Percentiles rank a stretch among this genome's conserved stretches.
phyloP scores from a whole-genome alignment of 805 yeast genomes.

The Kodamaea kaohsiungensis region DNA sequence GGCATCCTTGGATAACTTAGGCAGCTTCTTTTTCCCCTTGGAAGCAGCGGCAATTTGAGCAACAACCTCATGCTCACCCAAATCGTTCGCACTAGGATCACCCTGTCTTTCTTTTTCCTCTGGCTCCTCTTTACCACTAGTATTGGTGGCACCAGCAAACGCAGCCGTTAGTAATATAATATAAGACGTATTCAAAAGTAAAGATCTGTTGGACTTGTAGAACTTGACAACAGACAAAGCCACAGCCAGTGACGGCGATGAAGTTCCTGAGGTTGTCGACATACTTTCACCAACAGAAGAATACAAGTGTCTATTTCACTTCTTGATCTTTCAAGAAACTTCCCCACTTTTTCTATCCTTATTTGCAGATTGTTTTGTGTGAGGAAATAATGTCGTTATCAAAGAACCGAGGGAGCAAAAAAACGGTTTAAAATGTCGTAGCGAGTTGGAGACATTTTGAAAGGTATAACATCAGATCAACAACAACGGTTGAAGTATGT shows the following conservation, averaged over 20 bases:
- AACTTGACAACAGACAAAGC: conserved; percentile 32
- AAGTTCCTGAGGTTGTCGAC: conserved; percentile 1
- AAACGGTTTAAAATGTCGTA: background rate
- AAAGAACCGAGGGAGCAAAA: background rate
- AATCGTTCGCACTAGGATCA: conserved; percentile 7
- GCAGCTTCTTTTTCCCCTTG: conserved; percentile 16
- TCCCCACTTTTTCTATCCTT: conserved; percentile 3
- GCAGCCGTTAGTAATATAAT: conserved; percentile 44
- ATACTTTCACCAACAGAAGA: background rate
- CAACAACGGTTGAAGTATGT: too few species aligned
- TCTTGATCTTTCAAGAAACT: background rate
- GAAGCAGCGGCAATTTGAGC: conserved; percentile 7
- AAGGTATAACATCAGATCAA: too few species aligned
- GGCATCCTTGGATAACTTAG: conserved; percentile 32
- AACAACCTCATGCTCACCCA: conserved; percentile 14
- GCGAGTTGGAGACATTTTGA: background rate
- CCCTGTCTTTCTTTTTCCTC: conserved; percentile 4
- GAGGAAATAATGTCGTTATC: background rate
- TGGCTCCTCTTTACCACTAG: conserved; percentile 12
- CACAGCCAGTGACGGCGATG: conserved; percentile 14
- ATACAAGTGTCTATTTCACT: background rate
- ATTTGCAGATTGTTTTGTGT: background rate
- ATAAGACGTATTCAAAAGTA: conserved; percentile 42
- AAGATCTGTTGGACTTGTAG: conserved; percentile 41
- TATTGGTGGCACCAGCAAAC: conserved; percentile 42